Percentiles rank a stretch among this genome's conserved stretches.
These are phyloP conservation scores for Pleomassaria siparia DNA, from an alignment of 2,329 filamentous ascomycete genomes.

Conservation along the genomic window DNA sequence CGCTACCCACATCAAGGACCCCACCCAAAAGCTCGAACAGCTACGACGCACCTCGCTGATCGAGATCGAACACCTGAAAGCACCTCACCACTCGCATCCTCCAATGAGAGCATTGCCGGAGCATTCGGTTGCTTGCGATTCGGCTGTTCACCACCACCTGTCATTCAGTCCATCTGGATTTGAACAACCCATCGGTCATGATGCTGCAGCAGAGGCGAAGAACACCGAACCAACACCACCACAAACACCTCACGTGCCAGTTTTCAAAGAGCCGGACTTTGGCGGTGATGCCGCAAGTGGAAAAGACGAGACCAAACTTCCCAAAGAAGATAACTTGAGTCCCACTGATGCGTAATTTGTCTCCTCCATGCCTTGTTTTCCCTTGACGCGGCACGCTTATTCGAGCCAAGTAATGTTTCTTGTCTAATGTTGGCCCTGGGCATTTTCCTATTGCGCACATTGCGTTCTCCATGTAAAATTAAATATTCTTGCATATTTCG, in stretches of 20 bases:
- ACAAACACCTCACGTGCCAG: constrained; percentile 2
- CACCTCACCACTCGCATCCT: constrained; percentile 30
- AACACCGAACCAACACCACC: constrained; percentile 3
- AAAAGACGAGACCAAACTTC: constrained; percentile 2
- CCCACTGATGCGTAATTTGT: constrained; percentile 11
- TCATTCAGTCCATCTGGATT: neutral
- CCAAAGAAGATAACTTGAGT: constrained; percentile 18
- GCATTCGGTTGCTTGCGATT: constrained; percentile 29
- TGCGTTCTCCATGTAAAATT: neutral
- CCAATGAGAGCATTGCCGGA: constrained; percentile 41
- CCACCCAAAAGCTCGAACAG: constrained; percentile 48
- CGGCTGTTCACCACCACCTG: constrained; percentile 12
- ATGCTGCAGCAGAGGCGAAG: neutral
- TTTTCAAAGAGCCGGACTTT: constrained; percentile 29
- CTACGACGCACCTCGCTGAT: constrained; percentile 49
- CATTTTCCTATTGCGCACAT: neutral
- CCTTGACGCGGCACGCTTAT: neutral
- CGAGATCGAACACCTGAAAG: constrained; percentile 45
- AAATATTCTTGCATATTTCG: neutral
- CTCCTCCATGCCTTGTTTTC: neutral
- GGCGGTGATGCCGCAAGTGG: constrained; percentile 12
- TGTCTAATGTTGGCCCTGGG: neutral
- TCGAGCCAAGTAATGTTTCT: neutral
- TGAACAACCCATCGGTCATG: constrained; percentile 3
- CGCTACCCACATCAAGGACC: constrained; percentile 43